These are phyloP conservation scores for Fusarium nisikadoi DNA, from an alignment of 2,329 filamentous ascomycete genomes.

Conservation along the genomic window DNA sequence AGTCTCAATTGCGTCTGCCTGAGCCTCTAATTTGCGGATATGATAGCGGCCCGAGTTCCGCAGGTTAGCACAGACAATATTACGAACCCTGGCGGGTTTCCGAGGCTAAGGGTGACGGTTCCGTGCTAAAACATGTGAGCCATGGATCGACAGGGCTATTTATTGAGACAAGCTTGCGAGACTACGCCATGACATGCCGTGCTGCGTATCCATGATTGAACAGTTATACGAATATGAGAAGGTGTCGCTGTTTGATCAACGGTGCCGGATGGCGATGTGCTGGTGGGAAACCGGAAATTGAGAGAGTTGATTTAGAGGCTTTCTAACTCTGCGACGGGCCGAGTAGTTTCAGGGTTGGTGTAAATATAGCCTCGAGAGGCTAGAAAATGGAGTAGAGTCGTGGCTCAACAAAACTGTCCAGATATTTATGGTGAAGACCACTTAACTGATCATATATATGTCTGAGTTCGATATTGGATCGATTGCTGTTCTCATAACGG, in stretches of 20 bases:
- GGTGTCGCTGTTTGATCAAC: background rate
- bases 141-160: background rate
- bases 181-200: background rate
- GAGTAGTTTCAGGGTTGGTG: background rate
- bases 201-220: too few relatives aligned
- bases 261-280: background rate
- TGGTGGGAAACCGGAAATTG: too few relatives aligned
- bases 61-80: background rate
- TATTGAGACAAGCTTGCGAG: background rate
- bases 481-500: too few relatives aligned
- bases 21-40: background rate
- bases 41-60: background rate
- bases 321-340: background rate
- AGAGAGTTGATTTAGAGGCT: too few relatives aligned
- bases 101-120: background rate
- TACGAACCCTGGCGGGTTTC: background rate
- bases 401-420: fast-evolving
- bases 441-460: too few relatives aligned
- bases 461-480: too few relatives aligned
- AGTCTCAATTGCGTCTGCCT: background rate
- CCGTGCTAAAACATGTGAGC: background rate
- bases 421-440: background rate
- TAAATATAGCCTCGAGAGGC: background rate
- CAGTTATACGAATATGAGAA: background rate
- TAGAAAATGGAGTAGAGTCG: background rate